Evolutionary conservation across 805 yeast genomes (phyloP), one percentile per base, ranked within the genome.

Genomic region (Yarrowia sp.): DNA sequence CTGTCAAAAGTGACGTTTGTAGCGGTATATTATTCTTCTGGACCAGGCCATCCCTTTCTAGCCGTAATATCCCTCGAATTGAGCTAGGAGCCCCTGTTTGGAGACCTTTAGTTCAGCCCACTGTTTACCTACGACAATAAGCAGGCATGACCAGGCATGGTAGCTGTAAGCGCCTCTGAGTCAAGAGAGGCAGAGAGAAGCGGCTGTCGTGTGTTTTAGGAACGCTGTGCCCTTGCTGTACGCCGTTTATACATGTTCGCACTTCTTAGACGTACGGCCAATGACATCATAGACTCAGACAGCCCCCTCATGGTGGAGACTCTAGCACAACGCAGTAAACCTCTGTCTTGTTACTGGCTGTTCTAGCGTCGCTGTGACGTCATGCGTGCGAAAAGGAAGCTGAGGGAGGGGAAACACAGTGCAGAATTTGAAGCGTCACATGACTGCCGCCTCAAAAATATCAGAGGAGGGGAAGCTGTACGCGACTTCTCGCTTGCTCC

Each of bases 61-160:
- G 49, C 21, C 9, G 9, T 24, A 41, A 41, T 24, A 41, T 41
- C 14, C n/a, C n/a, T n/a, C n/a, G n/a, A n/a, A n/a, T n/a, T n/a
- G n/a, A n/a, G n/a, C n/a, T n/a, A n/a, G n/a, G n/a, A n/a, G n/a
- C n/a, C n/a, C n/a, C n/a, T n/a, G n/a, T 14, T 36, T 16, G n/a
- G 38, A 12, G 38, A 16, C 10, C 16, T 18, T 10, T 16, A 19
- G 41, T 7, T 19, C 41, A 18, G 22, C n/a, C n/a, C n/a, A n/a
- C 5, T 22, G 44, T 44, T 44, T 18, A 44, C 49, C 33, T 42
- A 42, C 13, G 31, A 16, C 47, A 44, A 24, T 44, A 44, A 44
- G 49, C 49, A 44, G 33, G 33, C 49, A 44, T 44, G 19, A 27
- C 33, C 46, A 27, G 31, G 49, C 49, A 44, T 44, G 33, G 32